Evolutionary conservation across 2,329 filamentous ascomycete species (phyloP).

Genomic region (Aspergillus sp.): DNA sequence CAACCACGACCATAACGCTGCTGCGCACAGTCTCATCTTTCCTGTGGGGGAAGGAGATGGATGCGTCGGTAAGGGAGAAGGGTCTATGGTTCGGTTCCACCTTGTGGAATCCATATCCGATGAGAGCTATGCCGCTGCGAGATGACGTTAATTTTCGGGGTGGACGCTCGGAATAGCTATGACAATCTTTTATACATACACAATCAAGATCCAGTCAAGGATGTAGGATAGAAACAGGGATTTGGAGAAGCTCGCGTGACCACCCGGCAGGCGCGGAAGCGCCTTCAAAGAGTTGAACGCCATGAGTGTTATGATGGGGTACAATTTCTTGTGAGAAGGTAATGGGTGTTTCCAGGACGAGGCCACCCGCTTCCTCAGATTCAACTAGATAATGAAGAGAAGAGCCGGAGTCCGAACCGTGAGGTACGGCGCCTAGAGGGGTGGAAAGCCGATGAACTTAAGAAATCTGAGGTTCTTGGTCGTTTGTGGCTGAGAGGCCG

Average conservation of each 20-base stretch:
- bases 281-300: constrained; percentile 2
- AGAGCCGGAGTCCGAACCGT: background rate
- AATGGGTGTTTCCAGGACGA: background rate
- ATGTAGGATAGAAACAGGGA: constrained; percentile 68
- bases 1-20: constrained; percentile 66
- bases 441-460: background rate
- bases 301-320: constrained; percentile 1
- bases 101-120: constrained; percentile 64
- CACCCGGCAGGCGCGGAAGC: constrained; percentile 9
- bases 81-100: constrained; percentile 69
- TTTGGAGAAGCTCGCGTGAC: constrained; percentile 43
- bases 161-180: background rate
- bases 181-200: constrained; percentile 47
- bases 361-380: background rate
- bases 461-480: background rate
- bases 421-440: background rate
- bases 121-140: constrained; percentile 57
- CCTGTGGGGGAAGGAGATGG: constrained; percentile 78
- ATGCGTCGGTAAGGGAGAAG: constrained; percentile 73
- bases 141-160: constrained; percentile 17
- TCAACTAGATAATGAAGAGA: background rate
- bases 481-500: background rate
- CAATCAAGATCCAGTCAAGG: constrained; percentile 71
- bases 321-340: too few species aligned
- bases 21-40: constrained; percentile 73